Percentiles rank a stretch among this genome's conserved stretches.
phyloP scores from a whole-genome alignment of 2,329 filamentous ascomycete genomes.

The Emmonsia crescens region DNA sequence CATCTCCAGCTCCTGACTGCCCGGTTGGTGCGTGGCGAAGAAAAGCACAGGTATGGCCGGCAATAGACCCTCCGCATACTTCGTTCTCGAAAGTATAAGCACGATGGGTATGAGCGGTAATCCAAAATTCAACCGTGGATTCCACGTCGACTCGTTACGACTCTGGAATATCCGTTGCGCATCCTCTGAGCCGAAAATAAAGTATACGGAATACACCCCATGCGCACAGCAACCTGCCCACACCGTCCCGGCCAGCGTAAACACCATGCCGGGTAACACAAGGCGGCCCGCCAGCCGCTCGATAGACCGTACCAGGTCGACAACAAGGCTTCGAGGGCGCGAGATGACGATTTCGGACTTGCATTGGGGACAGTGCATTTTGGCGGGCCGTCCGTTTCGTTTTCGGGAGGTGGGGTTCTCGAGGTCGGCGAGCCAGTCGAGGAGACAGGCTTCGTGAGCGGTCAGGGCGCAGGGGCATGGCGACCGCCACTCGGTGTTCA shows the following conservation, averaged over 20 bases:
- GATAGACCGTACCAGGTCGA: constrained; percentile 53
- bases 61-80: constrained; percentile 51
- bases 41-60: constrained; percentile 51
- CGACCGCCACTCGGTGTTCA: constrained; percentile 62
- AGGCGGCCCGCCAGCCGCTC: constrained; percentile 48
- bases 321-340: constrained; percentile 61
- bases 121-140: constrained; percentile 46
- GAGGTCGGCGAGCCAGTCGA: constrained; percentile 88
- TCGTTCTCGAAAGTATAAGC: constrained; percentile 56
- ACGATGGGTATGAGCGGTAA: constrained; percentile 57
- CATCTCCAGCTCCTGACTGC: constrained; percentile 37
- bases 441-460: constrained; percentile 78
- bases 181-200: constrained; percentile 56
- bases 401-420: constrained; percentile 51
- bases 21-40: constrained; percentile 38
- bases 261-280: constrained; percentile 54
- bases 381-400: constrained; percentile 42
- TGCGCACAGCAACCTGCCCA: constrained; percentile 45
- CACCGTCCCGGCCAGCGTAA: constrained; percentile 36
- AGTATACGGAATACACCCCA: constrained; percentile 52
- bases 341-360: constrained; percentile 68
- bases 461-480: constrained; percentile 85
- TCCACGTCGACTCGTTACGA: constrained; percentile 26
- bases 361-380: constrained; percentile 79
- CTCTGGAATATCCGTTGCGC: constrained; percentile 43